Evolutionary conservation across 495 filamentous ascomycete species (phyloP), one percentile per base, ranked within the genome.

Genomic region (Neurospora intermedia): DNA sequence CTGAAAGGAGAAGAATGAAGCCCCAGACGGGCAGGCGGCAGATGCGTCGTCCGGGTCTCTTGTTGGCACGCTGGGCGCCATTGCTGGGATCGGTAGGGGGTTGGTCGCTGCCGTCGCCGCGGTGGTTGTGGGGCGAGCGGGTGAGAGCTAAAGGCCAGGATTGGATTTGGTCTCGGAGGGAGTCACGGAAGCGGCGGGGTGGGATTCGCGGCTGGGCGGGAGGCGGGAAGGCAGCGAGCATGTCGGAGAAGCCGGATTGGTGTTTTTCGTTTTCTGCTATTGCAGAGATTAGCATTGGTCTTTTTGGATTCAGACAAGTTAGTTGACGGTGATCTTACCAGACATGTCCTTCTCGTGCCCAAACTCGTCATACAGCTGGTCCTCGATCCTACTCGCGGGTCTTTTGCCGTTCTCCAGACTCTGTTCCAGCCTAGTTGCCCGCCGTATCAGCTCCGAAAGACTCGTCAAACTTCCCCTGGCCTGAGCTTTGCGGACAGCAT

Each of bases 191-290:
- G 69, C 81, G 81, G 71, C 77, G 86, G 23, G 88, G 89, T 7
- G 86, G 89, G 9, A 85, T 85, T 59, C 86, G 70, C 16, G 78
- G 71, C 1, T 89, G 84, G 6, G 88, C 89, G 6, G 96, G 94
- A 13, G 94, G 91, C 9, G 96, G 96, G 73, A 99, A 99, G 16
- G 94, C 92, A 15, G 92, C 91, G 7, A 99, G 86, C 79, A 98
- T 97, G 77, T 97, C 94, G 18, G 93, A 94, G 59, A 99, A 85
- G 6, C 85, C 84, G 18, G 76, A 94, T 87, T 81, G 86, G 74
- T 82, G 85, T 76, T 83, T 88, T 74, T 82, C 83, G 74, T 78
- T 76, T 42, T 77, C 79, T 75, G 74, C 80, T 84, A 54, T 76
- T 74, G 41, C 81, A 76, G n/a, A 70, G 75, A 59, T 85, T 80